Conservation (phyloP, 2,329 filamentous ascomycete genomes). For the Teratosphaeria destructans region DNA sequence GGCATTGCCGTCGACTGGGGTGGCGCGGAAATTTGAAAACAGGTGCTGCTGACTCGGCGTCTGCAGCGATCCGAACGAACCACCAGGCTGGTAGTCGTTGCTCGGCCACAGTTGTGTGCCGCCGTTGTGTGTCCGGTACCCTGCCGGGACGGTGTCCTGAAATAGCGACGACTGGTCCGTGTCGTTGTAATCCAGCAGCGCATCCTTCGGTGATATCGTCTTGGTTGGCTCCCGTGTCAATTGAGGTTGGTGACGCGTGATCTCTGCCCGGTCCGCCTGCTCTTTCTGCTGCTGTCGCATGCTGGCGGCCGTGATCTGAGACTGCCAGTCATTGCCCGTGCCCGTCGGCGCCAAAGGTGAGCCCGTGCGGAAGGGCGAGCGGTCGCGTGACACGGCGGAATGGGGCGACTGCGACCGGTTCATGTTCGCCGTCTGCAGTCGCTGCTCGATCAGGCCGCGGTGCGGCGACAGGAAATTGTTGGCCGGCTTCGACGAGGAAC, state of each 20-base stretch:
- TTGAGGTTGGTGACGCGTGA: slow-evolving; percentile 20
- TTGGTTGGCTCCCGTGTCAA: slow-evolving; percentile 42
- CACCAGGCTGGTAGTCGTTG: slow-evolving; percentile 30
- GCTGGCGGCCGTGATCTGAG: slow-evolving; percentile 43
- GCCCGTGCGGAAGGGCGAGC: slow-evolving; percentile 71
- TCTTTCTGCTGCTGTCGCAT: slow-evolving; percentile 52
- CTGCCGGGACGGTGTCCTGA: slow-evolving; percentile 38
- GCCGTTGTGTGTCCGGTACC: slow-evolving; percentile 25
- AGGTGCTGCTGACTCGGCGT: slow-evolving; percentile 25
- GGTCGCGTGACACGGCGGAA: slow-evolving; percentile 47
- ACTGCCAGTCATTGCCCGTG: slow-evolving; percentile 28
- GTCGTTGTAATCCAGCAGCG: slow-evolving; percentile 74
- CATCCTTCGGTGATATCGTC: slow-evolving; percentile 92
- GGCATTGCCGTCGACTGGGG: slow-evolving; percentile 23
- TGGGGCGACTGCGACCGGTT: slow-evolving; percentile 50
- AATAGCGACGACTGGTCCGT: slow-evolving; percentile 67
- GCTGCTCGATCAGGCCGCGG: slow-evolving; percentile 51
- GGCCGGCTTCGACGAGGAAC: slow-evolving; percentile 51
- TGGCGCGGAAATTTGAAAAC: slow-evolving; percentile 39
- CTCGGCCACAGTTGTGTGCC: slow-evolving; percentile 33
- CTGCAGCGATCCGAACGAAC: slow-evolving; percentile 34
- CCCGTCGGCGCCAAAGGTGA: slow-evolving; percentile 38
- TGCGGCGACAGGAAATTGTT: slow-evolving; percentile 40
- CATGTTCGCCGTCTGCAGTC: slow-evolving; percentile 68
- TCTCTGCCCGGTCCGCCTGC: slow-evolving; percentile 44